Evolutionary conservation across 139 green algal genomes (phyloP), one percentile per base, ranked within the genome.

Genomic region (Pycnococcus provasolii): DNA sequence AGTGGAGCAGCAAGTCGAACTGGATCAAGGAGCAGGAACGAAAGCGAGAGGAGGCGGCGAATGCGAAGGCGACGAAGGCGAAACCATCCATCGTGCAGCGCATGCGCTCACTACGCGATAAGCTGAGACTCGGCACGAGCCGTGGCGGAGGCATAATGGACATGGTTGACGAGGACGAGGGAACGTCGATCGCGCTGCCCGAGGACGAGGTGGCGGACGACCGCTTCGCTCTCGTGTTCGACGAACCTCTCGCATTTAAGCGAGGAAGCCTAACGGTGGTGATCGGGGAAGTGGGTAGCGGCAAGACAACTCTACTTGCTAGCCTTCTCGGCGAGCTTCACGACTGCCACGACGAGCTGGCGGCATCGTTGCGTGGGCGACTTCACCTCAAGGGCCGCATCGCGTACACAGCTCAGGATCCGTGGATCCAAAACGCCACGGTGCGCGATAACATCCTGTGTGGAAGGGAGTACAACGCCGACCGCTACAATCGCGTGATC

Each of bases 361-460:
- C 26, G 3, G 26, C 26, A 26, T 37, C 53, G 11, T 13, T 75
- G 5, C 42, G 39, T 3, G 68, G 72, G 3, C 42, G 13, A 4
- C 41, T 78, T 15, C 64, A 45, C 0, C 44, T 77, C 11, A 52
- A 47, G 39, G 72, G 72, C 3, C 40, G 37, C 1, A 39, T 78
- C 5, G 72, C 72, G 0, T 78, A 76, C 61, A 76, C 72, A 41
- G 61, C 70, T 15, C 75, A 81, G 66, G 45, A 79, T 53, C 57
- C 76, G 7, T 81, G 74, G 75, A 81, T 81, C 44, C 51, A 77
- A 64, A 83, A 83, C 57, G 58, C 50, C 73, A 81, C 77, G 0
- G 53, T 83, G 53, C 50, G 77, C 7, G 62, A 82, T 4, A 83
- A 83, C 71, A 69, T 83, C 26, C 52, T 82, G 11, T 78, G 83